phyloP scores from a whole-genome alignment of 2,329 filamentous ascomycete genomes.

The Colletotrichum agaves region DNA sequence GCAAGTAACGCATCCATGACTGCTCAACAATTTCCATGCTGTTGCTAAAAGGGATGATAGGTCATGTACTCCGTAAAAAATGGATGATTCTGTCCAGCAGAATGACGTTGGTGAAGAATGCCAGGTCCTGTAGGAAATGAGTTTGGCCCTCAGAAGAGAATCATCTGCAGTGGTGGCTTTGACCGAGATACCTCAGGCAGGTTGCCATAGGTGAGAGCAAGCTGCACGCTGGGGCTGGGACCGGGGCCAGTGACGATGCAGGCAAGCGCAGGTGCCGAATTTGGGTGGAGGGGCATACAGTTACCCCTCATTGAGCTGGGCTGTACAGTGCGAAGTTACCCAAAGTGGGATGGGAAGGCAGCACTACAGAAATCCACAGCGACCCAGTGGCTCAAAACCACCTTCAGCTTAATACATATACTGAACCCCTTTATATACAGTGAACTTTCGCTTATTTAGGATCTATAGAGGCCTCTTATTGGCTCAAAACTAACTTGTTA shows the following conservation, averaged over 20 bases:
- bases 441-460: no score
- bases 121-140: background rate
- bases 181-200: slow-evolving; percentile 29
- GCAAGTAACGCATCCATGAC: slow-evolving; percentile 76
- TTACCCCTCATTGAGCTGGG: slow-evolving; percentile 24
- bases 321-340: slow-evolving; percentile 26
- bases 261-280: slow-evolving; percentile 15
- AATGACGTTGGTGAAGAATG: background rate
- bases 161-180: slow-evolving; percentile 3
- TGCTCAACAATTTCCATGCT: slow-evolving; percentile 26
- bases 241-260: slow-evolving; percentile 11
- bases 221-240: background rate
- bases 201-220: slow-evolving; percentile 22
- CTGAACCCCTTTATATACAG: no score
- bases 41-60: background rate
- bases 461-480: no score
- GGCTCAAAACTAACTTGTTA: no score
- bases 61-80: background rate
- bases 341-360: slow-evolving; percentile 8
- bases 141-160: background rate
- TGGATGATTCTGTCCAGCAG: slow-evolving; percentile 1
- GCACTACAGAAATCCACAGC: no score
- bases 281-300: slow-evolving; percentile 12
- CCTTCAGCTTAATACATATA: no score
- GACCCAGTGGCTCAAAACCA: no score